Percentiles rank a stretch among this genome's conserved stretches.
Conservation (phyloP, 2,329 filamentous ascomycete species). For the Penicillium sp. region DNA sequence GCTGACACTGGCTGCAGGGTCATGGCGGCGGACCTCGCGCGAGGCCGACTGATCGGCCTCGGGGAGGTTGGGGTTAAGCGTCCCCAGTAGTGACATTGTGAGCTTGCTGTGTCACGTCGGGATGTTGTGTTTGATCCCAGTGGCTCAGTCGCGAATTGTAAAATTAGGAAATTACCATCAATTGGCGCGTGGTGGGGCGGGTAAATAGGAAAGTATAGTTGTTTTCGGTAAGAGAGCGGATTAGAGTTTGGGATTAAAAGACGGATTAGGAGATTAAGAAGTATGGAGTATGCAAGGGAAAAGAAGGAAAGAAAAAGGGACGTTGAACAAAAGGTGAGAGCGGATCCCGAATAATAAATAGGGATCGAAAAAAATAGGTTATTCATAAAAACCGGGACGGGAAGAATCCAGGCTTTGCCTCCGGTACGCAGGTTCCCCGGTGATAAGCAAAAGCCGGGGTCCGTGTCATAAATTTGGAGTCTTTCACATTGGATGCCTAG, state of each 20-base stretch:
- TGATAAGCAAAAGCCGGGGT: not conserved
- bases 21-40: slow-evolving; percentile 19
- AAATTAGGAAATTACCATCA: slow-evolving; percentile 11
- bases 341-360: not conserved
- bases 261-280: not conserved
- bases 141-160: not conserved
- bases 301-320: too few relatives aligned
- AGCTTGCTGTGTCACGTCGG: slow-evolving; percentile 4
- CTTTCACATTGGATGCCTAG: not conserved
- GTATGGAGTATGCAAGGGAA: not conserved
- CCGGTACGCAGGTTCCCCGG: not conserved
- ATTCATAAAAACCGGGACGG: not conserved
- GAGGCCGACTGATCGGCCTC: slow-evolving; percentile 12
- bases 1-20: slow-evolving; percentile 25
- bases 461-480: not conserved
- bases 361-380: not conserved
- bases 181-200: not conserved
- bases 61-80: slow-evolving; percentile 31
- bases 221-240: not conserved
- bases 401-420: not conserved
- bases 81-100: slow-evolving; percentile 38
- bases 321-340: not conserved
- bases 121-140: not conserved
- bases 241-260: not conserved
- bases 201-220: not conserved